phyloP scores from a whole-genome alignment of 2,329 filamentous ascomycete species.

The Juglanconis sp. region DNA sequence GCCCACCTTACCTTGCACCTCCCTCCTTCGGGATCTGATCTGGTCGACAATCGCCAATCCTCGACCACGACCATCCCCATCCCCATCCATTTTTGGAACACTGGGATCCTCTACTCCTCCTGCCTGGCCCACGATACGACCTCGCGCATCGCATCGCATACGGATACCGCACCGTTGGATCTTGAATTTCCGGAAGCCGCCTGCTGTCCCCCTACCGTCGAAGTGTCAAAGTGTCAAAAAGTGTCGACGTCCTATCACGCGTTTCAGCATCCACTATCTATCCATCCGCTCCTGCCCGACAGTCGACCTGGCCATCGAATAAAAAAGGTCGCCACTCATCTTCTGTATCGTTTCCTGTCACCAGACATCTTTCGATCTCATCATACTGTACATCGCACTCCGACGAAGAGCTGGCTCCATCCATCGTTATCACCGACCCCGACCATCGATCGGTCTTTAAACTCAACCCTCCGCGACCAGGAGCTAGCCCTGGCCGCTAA shows the following conservation, averaged over 20 bases:
- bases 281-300: not conserved
- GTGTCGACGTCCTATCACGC: constrained; percentile 11
- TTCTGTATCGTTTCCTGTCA: not conserved
- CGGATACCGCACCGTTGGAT: not conserved
- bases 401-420: constrained; percentile 18
- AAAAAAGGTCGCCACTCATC: constrained; percentile 6
- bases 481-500: constrained; percentile 1
- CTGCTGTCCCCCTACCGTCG: not conserved
- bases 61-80: not conserved
- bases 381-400: not conserved
- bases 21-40: not conserved
- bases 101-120: not conserved
- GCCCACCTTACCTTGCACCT: not conserved
- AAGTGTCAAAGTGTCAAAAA: not conserved
- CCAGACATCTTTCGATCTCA: not conserved
- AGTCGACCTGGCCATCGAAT: not conserved
- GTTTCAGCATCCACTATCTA: constrained; percentile 7
- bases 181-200: no score
- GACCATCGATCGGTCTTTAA: constrained; percentile 2
- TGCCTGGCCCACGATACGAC: not conserved
- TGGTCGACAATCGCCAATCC: not conserved
- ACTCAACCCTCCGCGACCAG: not conserved
- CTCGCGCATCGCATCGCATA: not conserved
- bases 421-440: constrained; percentile 11
- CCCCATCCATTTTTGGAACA: not conserved